Evolutionary conservation across 306 rosid genomes (phyloP).

Genomic region (Castanopsis chinensis): DNA sequence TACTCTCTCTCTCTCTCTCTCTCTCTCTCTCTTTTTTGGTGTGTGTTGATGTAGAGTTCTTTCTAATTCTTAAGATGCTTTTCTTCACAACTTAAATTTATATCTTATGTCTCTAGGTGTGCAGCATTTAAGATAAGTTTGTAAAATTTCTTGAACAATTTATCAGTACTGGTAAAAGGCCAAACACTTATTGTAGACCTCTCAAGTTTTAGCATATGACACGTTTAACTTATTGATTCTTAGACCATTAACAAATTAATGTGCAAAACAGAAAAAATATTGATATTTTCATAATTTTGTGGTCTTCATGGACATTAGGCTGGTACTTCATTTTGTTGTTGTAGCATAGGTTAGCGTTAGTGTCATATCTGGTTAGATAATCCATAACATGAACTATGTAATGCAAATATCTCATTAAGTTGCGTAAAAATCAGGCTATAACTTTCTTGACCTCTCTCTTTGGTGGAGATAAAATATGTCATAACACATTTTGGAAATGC

Average conservation of each 20-base stretch:
- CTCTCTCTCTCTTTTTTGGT: too few species aligned
- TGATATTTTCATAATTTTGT: not conserved
- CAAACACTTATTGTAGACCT: not conserved
- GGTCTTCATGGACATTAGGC: not conserved
- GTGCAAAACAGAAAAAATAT: not conserved
- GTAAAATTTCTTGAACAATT: not conserved
- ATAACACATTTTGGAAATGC: not conserved
- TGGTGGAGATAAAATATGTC: not conserved
- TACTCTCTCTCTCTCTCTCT: too few species aligned
- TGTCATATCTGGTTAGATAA: not conserved
- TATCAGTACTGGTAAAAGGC: not conserved
- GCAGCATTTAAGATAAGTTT: not conserved
- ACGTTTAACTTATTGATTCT: not conserved
- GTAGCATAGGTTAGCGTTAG: not conserved
- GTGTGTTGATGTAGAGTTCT: too few species aligned
- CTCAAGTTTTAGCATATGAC: not conserved
- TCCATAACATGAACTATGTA: not conserved
- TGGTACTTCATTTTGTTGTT: not conserved
- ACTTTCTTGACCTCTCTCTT: not conserved
- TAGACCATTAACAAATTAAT: not conserved
- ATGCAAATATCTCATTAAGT: not conserved
- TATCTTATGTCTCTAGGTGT: not conserved
- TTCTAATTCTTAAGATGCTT: not conserved
- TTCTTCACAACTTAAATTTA: not conserved
- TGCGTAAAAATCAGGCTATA: not conserved